Evolutionary conservation across 2,329 filamentous ascomycete genomes (phyloP).

Genomic region (Macrophomina tecta): DNA sequence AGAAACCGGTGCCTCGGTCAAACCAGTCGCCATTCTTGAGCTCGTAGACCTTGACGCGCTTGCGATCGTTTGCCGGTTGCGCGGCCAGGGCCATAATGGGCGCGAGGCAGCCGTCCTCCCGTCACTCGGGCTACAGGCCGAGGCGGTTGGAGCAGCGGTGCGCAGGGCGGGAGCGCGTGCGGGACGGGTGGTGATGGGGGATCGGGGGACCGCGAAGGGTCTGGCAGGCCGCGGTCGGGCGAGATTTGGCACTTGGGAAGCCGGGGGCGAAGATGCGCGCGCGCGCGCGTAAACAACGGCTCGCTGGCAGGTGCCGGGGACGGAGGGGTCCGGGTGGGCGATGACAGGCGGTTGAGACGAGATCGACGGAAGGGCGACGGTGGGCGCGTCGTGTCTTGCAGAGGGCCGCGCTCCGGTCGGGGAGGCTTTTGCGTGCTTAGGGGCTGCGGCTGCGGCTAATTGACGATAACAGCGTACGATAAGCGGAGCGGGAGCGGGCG

Average conservation of each 20-base stretch:
- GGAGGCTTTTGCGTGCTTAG: slow-evolving; percentile 27
- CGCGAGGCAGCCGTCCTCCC: slow-evolving; percentile 19
- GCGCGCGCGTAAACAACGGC: slow-evolving; percentile 20
- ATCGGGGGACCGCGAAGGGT: slow-evolving; percentile 29
- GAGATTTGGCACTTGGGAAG: slow-evolving; percentile 11
- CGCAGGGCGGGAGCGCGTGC: slow-evolving; percentile 12
- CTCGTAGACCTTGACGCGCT: slow-evolving; percentile 97
- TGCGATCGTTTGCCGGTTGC: slow-evolving; percentile 57
- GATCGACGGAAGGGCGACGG: slow-evolving; percentile 25
- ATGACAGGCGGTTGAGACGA: slow-evolving; percentile 25
- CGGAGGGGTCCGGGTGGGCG: slow-evolving; percentile 4
- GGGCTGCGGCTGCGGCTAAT: slow-evolving; percentile 27
- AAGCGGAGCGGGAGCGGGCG: slow-evolving; percentile 16
- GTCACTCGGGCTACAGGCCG: slow-evolving; percentile 39
- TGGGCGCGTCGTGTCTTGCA: slow-evolving; percentile 28
- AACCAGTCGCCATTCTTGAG: slow-evolving; percentile 99
- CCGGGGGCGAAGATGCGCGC: slow-evolving; percentile 15
- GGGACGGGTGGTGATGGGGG: slow-evolving; percentile 27
- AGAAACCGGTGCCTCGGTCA: slow-evolving; percentile 95
- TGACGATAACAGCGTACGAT: slow-evolving; percentile 25
- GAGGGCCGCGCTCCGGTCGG: slow-evolving; percentile 26
- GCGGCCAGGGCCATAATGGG: slow-evolving; percentile 48
- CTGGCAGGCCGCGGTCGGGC: slow-evolving; percentile 24
- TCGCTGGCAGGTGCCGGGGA: slow-evolving; percentile 3
- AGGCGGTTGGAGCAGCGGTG: slow-evolving; percentile 30